These are phyloP conservation scores for Huntiella savannae DNA, from an alignment of 2,329 filamentous ascomycete species.

Conservation along the genomic window DNA sequence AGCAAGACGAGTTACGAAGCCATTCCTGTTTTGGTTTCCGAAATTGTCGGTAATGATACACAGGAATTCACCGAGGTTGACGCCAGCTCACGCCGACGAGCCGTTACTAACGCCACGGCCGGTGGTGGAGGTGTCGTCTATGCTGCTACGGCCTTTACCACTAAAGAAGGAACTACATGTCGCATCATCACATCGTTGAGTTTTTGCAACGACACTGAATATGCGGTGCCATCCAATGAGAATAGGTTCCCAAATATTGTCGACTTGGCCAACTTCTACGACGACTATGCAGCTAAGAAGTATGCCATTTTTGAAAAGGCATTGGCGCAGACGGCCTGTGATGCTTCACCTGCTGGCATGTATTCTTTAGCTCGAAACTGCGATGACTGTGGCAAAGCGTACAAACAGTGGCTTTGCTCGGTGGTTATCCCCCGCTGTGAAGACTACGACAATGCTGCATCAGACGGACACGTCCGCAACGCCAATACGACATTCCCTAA, in stretches of 20 bases:
- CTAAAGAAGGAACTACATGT: slow-evolving; percentile 66
- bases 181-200: slow-evolving; percentile 69
- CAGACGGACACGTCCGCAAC: slow-evolving; percentile 39
- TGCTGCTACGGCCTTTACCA: slow-evolving; percentile 51
- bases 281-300: slow-evolving; percentile 48
- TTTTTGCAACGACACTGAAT: slow-evolving; percentile 77
- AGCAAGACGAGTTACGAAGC: slow-evolving; percentile 51
- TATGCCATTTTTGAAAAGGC: slow-evolving; percentile 67
- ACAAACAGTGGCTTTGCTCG: slow-evolving; percentile 89
- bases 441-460: slow-evolving; percentile 45
- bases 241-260: slow-evolving; percentile 38
- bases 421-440: slow-evolving; percentile 84
- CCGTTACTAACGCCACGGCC: slow-evolving; percentile 17
- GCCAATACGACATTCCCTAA: slow-evolving; percentile 52
- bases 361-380: slow-evolving; percentile 72
- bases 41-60: slow-evolving; percentile 26
- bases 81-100: slow-evolving; percentile 5
- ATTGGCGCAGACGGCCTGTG: slow-evolving; percentile 69
- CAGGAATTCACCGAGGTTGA: slow-evolving; percentile 14
- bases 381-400: slow-evolving; percentile 55
- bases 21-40: slow-evolving; percentile 46
- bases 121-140: slow-evolving; percentile 65
- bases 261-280: slow-evolving; percentile 54
- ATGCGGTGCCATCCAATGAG: slow-evolving; percentile 72
- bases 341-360: slow-evolving; percentile 49